phyloP scores from a whole-genome alignment of 495 filamentous ascomycete genomes.

The Hypoxylon lienhwacheense region DNA sequence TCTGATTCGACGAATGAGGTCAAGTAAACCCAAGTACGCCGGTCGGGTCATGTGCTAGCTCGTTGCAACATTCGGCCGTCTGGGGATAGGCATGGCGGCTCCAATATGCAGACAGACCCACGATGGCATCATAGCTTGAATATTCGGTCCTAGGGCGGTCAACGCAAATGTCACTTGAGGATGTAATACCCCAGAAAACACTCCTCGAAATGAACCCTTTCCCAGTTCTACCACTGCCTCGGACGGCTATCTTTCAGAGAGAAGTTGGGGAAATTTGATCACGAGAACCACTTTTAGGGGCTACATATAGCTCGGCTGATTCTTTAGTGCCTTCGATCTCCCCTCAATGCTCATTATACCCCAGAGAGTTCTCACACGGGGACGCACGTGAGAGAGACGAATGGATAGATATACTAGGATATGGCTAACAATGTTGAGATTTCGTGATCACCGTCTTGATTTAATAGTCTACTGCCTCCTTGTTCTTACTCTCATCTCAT shows the following conservation, averaged over 20 bases:
- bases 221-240: constrained; percentile 29
- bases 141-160: constrained; percentile 22
- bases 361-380: constrained; percentile 8
- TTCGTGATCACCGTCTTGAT: neutral
- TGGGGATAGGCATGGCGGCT: constrained; percentile 27
- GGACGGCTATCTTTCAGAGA: constrained; percentile 5
- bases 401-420: constrained; percentile 12
- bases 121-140: constrained; percentile 35
- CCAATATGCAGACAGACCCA: constrained; percentile 30
- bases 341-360: constrained; percentile 8
- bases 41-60: constrained; percentile 28
- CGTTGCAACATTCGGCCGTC: constrained; percentile 18
- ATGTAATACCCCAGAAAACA: constrained; percentile 32
- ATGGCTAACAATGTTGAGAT: neutral
- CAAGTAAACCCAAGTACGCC: constrained; percentile 9
- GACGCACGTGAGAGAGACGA: constrained; percentile 28
- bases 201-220: constrained; percentile 30
- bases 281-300: constrained; percentile 10
- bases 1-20: constrained; percentile 19
- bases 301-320: constrained; percentile 24
- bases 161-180: constrained; percentile 31
- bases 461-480: too few relatives aligned
- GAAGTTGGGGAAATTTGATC: constrained; percentile 22
- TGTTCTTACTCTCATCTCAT: constrained; percentile 4
- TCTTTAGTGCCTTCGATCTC: neutral